Evolutionary conservation across 2,329 filamentous ascomycete species (phyloP).

Genomic region (Phyllosticta paracitricarpa): DNA sequence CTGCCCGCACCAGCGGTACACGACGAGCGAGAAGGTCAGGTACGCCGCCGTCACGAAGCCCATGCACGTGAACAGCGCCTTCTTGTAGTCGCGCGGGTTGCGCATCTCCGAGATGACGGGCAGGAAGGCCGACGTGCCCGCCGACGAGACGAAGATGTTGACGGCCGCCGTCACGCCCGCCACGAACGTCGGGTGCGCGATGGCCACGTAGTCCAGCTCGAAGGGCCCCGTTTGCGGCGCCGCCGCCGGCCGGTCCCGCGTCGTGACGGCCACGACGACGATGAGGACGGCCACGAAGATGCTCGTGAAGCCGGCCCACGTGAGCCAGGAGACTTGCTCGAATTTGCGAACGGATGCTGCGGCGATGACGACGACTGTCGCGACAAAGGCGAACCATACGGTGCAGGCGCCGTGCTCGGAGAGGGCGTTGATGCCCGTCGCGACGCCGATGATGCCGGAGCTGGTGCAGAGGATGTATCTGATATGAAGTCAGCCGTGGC

Average conservation of each 20-base stretch:
- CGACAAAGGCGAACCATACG: conserved; percentile 47
- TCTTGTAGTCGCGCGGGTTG: conserved; percentile 48
- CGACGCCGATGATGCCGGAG: conserved; percentile 50
- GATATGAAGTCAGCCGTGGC: not conserved
- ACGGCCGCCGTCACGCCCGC: conserved; percentile 48
- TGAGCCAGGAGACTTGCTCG: conserved; percentile 51
- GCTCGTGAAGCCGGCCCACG: conserved; percentile 49
- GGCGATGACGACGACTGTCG: conserved; percentile 39
- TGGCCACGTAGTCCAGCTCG: conserved; percentile 49
- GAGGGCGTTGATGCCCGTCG: conserved; percentile 50
- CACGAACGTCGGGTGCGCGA: conserved; percentile 48
- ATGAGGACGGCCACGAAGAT: conserved; percentile 51
- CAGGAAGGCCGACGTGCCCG: conserved; percentile 51
- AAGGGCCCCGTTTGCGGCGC: conserved; percentile 50
- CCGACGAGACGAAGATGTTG: conserved; percentile 51
- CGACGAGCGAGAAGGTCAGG: conserved; percentile 40
- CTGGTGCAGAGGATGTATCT: conserved; percentile 45
- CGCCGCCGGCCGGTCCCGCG: conserved; percentile 47
- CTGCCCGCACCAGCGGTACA: conserved; percentile 41
- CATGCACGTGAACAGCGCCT: conserved; percentile 52
- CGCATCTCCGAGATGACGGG: conserved; percentile 58
- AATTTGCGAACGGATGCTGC: conserved; percentile 48
- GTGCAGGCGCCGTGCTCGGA: conserved; percentile 50
- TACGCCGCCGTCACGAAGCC: conserved; percentile 47
- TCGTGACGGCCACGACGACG: conserved; percentile 49